These are phyloP conservation scores for Pyricularia sp. DNA, from an alignment of 2,329 filamentous ascomycete genomes.

Conservation along the genomic window DNA sequence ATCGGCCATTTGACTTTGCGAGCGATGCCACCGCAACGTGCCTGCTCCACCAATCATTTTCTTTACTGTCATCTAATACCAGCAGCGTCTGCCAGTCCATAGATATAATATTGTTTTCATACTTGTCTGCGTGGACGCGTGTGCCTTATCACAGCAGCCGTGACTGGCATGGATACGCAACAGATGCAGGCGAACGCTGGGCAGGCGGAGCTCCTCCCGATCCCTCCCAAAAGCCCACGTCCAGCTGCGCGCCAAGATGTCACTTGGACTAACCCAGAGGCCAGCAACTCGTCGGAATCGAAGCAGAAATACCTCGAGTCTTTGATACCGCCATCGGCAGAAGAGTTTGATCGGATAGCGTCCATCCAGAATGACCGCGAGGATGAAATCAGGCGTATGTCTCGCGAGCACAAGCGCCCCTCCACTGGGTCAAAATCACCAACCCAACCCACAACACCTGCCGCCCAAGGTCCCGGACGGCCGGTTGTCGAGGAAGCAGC, in stretches of 20 bases:
- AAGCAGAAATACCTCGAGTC: constrained; percentile 40
- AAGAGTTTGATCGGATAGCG: constrained; percentile 38
- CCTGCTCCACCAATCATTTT: background rate
- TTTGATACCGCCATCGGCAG: constrained; percentile 33
- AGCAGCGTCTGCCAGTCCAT: background rate
- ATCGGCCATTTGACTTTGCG: background rate
- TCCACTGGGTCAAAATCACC: background rate
- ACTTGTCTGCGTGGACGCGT: background rate
- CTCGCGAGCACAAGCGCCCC: constrained; percentile 22
- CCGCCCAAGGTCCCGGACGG: background rate
- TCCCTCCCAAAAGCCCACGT: background rate
- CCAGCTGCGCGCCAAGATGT: background rate
- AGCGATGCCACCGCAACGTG: background rate
- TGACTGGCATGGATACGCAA: background rate
- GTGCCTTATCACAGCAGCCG: background rate
- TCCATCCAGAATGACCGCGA: constrained; percentile 38
- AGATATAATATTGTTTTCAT: background rate
- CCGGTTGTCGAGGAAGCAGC: background rate
- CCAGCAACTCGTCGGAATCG: constrained; percentile 13
- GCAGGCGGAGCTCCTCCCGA: background rate
- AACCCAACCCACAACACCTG: background rate
- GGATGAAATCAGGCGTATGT: constrained; percentile 30
- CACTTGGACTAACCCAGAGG: background rate
- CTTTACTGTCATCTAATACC: background rate
- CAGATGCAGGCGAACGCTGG: background rate